These are phyloP conservation scores for Conidiobolus coronatus DNA, from an alignment of 371 early-diverging fungal genomes.

Conservation along the genomic window DNA sequence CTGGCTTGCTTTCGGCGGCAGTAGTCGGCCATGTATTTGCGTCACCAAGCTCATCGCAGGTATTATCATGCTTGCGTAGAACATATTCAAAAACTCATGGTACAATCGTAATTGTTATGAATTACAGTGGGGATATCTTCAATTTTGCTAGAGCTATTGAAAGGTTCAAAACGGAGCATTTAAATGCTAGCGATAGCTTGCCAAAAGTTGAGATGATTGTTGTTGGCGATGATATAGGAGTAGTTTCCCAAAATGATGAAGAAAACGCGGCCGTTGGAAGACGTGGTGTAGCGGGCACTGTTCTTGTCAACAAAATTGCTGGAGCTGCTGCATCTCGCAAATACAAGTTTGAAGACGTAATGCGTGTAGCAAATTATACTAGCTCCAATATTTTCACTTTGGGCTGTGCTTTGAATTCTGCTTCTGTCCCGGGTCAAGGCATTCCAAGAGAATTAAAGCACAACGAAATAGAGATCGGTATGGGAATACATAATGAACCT, in stretches of 20 bases:
- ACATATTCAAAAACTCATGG: too few species aligned
- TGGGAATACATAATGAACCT: conserved; percentile 49
- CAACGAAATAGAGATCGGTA: conserved; percentile 41
- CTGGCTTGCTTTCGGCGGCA: conserved; percentile 42
- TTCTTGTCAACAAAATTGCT: conserved; percentile 53
- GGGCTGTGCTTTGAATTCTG: too few species aligned
- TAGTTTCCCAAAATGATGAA: too few species aligned
- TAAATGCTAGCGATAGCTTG: conserved; percentile 26
- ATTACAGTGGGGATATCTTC: conserved; percentile 63
- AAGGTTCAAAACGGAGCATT: too few species aligned
- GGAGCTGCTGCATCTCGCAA: conserved; percentile 37
- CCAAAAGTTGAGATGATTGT: conserved; percentile 37
- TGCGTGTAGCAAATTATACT: too few species aligned
- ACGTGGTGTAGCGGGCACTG: conserved; percentile 55
- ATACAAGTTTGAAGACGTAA: too few species aligned
- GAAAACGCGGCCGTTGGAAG: conserved; percentile 42
- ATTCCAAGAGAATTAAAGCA: too few species aligned
- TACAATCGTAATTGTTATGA: conserved; percentile 58
- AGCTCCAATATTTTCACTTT: too few species aligned
- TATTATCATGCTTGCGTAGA: conserved; percentile 40
- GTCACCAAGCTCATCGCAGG: conserved; percentile 49
- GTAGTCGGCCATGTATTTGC: conserved; percentile 72
- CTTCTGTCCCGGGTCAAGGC: too few species aligned
- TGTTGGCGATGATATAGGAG: conserved; percentile 61
- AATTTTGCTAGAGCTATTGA: conserved; percentile 65